Base-by-base conservation (phyloP, 371 early-diverging fungal genomes). In the Massospora cicadina region DNA sequence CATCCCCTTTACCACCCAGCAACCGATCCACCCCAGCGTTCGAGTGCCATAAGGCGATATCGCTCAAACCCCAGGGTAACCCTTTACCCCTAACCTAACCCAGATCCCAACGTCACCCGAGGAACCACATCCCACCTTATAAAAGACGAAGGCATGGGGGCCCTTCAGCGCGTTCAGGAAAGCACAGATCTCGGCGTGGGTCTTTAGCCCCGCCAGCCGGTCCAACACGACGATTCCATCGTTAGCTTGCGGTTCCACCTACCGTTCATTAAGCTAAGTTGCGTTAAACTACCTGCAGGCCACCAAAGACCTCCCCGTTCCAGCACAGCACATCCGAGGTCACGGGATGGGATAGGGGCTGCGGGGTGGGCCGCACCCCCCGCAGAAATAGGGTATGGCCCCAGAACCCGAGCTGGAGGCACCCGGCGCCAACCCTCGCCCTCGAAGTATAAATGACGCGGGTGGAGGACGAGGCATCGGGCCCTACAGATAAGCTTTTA, bases 281-380 rank as follows among this genome's bases (percentile, higher is more conserved):
- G n/a, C 3, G 29, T 28, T 55, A 24, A 53, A n/a, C 57, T 58
- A 86, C 80, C 23, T 74, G 66, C 2, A 87, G 69, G 0, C 88
- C 90, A 64, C 75, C 80, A 77, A 87, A 89, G n/a, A 87, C 76
- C 66, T 89, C 90, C 29, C 90, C 90, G 67, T 89, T 89, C 87
- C 86, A 89, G 68, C 86, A 81, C 10, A 91, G 70, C 2, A 85
- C 68, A 67, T 85, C 78, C 2, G 80, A 81, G 1, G 74, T 66
- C 1, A 33, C 53, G 31, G 76, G 67, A 54, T 43, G 43, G 43
- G 17, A 5, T 17, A 43, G 17, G 17, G 43, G 43, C 43, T 43
- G 43, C 5, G 10, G 43, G 5, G 43, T 43, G 17, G 43, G 10
- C 17, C 17, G 43, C 5, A 17, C 17, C 17, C 43, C 43, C 17